A percentile compares a stretch with the other conserved stretches of the same genome.
Conservation (phyloP, 2,329 filamentous ascomycete species). For the Penicillium sp. region DNA sequence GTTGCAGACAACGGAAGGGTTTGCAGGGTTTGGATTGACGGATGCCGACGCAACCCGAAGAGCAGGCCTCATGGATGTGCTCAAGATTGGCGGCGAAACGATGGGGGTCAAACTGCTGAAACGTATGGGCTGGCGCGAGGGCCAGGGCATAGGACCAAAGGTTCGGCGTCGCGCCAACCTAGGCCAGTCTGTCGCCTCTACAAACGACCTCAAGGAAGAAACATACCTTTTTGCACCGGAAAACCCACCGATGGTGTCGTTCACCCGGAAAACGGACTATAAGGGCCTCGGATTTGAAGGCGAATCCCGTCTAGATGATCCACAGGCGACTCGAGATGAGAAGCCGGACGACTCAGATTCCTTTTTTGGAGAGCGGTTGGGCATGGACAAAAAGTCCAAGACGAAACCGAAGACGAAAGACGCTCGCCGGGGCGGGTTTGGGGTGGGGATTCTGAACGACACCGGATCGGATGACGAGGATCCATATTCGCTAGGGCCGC, state of each 20-base stretch:
- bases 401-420: constrained; percentile 54
- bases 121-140: constrained; percentile 93
- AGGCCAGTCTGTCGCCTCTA: constrained; percentile 43
- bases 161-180: constrained; percentile 67
- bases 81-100: constrained; percentile 68
- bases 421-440: constrained; percentile 62
- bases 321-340: constrained; percentile 12
- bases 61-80: constrained; percentile 62
- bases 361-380: constrained; percentile 33
- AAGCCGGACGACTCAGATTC: constrained; percentile 27
- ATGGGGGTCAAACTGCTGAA: constrained; percentile 80
- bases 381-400: constrained; percentile 32
- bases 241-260: constrained; percentile 60
- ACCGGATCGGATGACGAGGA: constrained; percentile 94
- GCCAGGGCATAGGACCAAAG: constrained; percentile 87
- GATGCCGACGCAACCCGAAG: constrained; percentile 48
- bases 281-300: constrained; percentile 45
- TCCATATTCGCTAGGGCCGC: constrained; percentile 84
- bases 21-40: constrained; percentile 68
- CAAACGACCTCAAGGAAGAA: constrained; percentile 37
- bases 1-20: constrained; percentile 66
- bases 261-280: constrained; percentile 40
- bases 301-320: constrained; percentile 31
- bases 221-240: constrained; percentile 80
- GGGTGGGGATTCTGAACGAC: constrained; percentile 84